phyloP scores from a whole-genome alignment of 2,329 filamentous ascomycete species.

The Mycosphaerella arachidis region DNA sequence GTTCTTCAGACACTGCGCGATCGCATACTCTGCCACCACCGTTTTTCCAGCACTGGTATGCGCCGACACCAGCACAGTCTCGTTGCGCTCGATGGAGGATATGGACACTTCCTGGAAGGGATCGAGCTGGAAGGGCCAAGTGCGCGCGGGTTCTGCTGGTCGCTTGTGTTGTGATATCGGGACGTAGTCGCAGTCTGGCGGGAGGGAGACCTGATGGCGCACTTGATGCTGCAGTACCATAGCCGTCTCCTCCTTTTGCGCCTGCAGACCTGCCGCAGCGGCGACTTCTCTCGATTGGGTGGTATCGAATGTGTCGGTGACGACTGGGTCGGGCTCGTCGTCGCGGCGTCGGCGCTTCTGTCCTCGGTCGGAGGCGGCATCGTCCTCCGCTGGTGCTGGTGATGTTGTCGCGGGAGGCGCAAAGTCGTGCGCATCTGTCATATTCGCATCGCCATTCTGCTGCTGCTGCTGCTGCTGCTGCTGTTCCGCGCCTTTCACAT shows the following conservation, averaged over 20 bases:
- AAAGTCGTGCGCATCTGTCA: constrained; percentile 39
- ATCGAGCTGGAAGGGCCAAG: constrained; percentile 86
- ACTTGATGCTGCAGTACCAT: constrained; percentile 94
- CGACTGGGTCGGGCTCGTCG: constrained; percentile 68
- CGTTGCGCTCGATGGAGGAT: constrained; percentile 88
- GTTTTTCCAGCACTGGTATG: constrained; percentile 98
- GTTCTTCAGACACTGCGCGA: constrained; percentile 92
- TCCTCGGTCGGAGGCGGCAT: constrained; percentile 40
- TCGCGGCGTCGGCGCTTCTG: constrained; percentile 62
- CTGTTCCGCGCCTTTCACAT: constrained; percentile 52
- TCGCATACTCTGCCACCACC: constrained; percentile 95
- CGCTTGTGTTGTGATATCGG: constrained; percentile 92
- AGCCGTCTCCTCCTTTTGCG: constrained; percentile 59
- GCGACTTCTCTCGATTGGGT: constrained; percentile 89
- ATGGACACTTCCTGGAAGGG: constrained; percentile 96
- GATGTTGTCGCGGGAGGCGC: constrained; percentile 6
- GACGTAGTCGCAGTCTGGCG: constrained; percentile 69
- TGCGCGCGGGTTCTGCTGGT: constrained; percentile 78
- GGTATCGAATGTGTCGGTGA: constrained; percentile 92
- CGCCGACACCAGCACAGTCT: constrained; percentile 93
- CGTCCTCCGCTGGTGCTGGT: constrained; percentile 9
- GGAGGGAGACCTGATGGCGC: constrained; percentile 93
- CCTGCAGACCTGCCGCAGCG: constrained; percentile 65
- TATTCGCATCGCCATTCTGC: constrained; percentile 40
- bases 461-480: constrained; percentile 21